These are phyloP conservation scores for Chrysosphaeria jannelii DNA, from an alignment of 2,329 filamentous ascomycete species.

Conservation along the genomic window DNA sequence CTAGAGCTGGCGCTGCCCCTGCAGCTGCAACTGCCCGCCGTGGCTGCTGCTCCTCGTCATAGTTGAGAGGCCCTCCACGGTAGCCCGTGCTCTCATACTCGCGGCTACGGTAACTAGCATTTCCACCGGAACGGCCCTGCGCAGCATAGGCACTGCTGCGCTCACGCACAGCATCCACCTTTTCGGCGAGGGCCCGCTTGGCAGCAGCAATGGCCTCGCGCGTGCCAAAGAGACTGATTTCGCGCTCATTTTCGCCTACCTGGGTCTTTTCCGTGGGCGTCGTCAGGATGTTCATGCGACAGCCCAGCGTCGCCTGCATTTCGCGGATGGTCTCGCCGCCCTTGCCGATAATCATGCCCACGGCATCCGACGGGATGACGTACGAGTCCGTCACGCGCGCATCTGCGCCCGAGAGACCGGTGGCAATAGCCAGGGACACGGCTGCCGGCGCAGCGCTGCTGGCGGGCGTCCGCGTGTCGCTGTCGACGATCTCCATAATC, in stretches of 20 bases:
- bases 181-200: constrained; percentile 66
- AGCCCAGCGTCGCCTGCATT: constrained; percentile 64
- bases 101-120: constrained; percentile 12
- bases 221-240: constrained; percentile 60
- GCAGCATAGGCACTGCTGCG: constrained; percentile 14
- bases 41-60: constrained; percentile 13
- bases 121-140: constrained; percentile 13
- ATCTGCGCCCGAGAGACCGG: constrained; percentile 12
- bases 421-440: constrained; percentile 12
- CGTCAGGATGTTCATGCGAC: constrained; percentile 83
- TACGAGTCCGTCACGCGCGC: constrained; percentile 63
- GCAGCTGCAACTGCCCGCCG: constrained; percentile 17
- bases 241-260: constrained; percentile 43
- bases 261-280: no score
- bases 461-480: constrained; percentile 24
- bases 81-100: constrained; percentile 17
- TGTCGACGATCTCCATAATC: constrained; percentile 84
- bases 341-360: constrained; percentile 92
- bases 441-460: constrained; percentile 9
- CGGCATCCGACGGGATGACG: constrained; percentile 64
- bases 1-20: constrained; percentile 3
- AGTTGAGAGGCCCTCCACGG: constrained; percentile 17
- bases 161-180: constrained; percentile 53
- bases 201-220: constrained; percentile 51
- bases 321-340: constrained; percentile 83